Evolutionary conservation across 495 filamentous ascomycete genomes (phyloP), one percentile per base, ranked within the genome.

Genomic region (Penicillium coffeae): DNA sequence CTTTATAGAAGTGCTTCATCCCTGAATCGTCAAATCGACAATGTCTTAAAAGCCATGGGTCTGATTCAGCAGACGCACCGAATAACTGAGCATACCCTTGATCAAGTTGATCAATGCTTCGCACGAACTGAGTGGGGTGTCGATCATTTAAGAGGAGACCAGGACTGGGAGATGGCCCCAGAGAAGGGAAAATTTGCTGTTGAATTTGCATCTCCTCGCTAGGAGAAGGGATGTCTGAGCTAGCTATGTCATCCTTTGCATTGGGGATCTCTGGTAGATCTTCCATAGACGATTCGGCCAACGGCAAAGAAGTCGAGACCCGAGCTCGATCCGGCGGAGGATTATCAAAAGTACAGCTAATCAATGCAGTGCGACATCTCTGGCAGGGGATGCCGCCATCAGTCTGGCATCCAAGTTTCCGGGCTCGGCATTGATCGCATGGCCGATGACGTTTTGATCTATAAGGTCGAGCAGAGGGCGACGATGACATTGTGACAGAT

Each of bases 391-490:
- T 39, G 27, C 59, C 60, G 38, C 38, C 45, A 8, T 56, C 54
- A 6, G 54, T 66, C 44, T 69, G 63, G 42, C 67, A 70, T n/a
- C 61, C 63, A 10, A 68, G 50, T 45, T 70, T 70, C 30, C 65
- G 55, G 21, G 59, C 53, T 10, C 67, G 65, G 53, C 67, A 68
- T 59, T 64, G 59, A 50, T 68, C 67, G 39, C 67, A 70, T 6
- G 67, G 67, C 21, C 65, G 60, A 37, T 70, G 60, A 15, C 61
- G 57, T 48, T 70, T 70, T 42, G 67, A 70, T 38, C 65, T 63
- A 49, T 70, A 70, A 13, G 65, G 67, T 30, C 67, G 65, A 47
- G 54, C 48, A 18, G 55, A 54, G n/a, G 38, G 12, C n/a, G 54
- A 50, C 12, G 43, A 51, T 13, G 47, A 48, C 50, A 51, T 54